Evolutionary conservation across 73 alveolate species (phyloP).

Genomic region (Paraurostyla sp.): DNA sequence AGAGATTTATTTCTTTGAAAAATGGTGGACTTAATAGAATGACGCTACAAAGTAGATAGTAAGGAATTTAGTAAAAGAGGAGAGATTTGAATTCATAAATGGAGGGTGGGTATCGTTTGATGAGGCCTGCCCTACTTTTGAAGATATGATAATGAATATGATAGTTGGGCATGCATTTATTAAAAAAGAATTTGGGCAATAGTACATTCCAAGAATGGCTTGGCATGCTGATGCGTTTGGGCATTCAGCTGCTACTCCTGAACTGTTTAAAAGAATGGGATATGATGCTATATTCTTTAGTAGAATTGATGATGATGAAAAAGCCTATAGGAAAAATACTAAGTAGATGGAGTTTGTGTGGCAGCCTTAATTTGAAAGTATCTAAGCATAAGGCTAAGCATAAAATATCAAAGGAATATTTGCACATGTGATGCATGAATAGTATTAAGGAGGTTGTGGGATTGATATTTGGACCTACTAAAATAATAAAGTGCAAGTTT

Average conservation of each 20-base stretch:
- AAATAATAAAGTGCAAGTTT: conserved; percentile 9
- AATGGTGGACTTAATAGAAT: conserved; percentile 92
- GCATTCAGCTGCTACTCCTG: conserved; percentile 38
- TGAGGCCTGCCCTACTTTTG: conserved; percentile 84
- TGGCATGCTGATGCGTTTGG: conserved; percentile 64
- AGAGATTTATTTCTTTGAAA: conserved; percentile 89
- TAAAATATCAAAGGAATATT: conserved; percentile 21
- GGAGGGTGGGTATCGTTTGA: conserved; percentile 97
- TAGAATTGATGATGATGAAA: conserved; percentile 75
- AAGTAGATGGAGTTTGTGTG: conserved; percentile 27
- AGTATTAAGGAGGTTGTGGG: conserved; percentile 18
- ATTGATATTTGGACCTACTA: conserved; percentile 14
- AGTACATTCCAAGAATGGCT: conserved; percentile 20
- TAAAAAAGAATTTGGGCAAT: conserved; percentile 30
- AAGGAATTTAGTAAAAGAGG: conserved; percentile 81
- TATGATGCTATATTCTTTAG: conserved; percentile 81
- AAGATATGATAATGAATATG: conserved; percentile 1
- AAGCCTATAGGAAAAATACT: neutral
- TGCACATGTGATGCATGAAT: conserved; percentile 71
- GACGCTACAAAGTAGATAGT: conserved; percentile 80
- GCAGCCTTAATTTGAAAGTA: conserved; percentile 15
- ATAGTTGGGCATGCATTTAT: conserved; percentile 35
- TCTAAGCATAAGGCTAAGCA: neutral
- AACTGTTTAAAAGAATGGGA: conserved; percentile 75
- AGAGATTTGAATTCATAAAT: conserved; percentile 88